These are phyloP conservation scores for Coemansia sp. DNA, from an alignment of 192 early-diverging fungal species.

Conservation along the genomic window DNA sequence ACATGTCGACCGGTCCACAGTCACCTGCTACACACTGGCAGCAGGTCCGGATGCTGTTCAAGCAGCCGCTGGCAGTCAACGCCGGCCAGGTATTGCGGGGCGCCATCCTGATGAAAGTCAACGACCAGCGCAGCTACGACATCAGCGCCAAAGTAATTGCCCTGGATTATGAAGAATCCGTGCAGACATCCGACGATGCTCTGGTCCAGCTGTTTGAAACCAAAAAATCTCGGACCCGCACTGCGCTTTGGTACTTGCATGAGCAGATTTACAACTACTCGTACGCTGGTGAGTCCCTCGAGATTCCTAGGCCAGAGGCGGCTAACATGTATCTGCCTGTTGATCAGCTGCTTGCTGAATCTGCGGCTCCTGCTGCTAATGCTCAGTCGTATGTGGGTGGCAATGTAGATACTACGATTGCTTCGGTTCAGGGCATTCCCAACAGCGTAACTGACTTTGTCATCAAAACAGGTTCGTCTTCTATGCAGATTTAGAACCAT, in stretches of 20 bases:
- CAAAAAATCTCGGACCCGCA: conserved; percentile 50
- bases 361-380: background rate
- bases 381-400: background rate
- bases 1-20: conserved; percentile 84
- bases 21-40: conserved; percentile 97
- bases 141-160: conserved; percentile 68
- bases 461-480: conserved; percentile 7
- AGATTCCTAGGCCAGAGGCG: conserved; percentile 32
- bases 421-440: conserved; percentile 17
- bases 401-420: conserved; percentile 1
- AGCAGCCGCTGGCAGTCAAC: conserved; percentile 94
- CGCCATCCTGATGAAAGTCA: conserved; percentile 81
- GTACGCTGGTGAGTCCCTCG: conserved; percentile 51
- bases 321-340: conserved; percentile 47
- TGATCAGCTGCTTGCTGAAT: conserved; percentile 36
- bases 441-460: conserved; percentile 35
- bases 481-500: conserved; percentile 6
- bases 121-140: conserved; percentile 89
- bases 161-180: conserved; percentile 39
- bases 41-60: conserved; percentile 90
- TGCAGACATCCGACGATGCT: conserved; percentile 28
- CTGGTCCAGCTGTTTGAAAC: conserved; percentile 12
- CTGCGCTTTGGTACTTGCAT: conserved; percentile 85
- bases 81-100: conserved; percentile 84
- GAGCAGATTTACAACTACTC: conserved; percentile 87